Evolutionary conservation across 1,139 yeast species (phyloP), one percentile per base, ranked within the genome.

Genomic region (Dujonia santamariae): DNA sequence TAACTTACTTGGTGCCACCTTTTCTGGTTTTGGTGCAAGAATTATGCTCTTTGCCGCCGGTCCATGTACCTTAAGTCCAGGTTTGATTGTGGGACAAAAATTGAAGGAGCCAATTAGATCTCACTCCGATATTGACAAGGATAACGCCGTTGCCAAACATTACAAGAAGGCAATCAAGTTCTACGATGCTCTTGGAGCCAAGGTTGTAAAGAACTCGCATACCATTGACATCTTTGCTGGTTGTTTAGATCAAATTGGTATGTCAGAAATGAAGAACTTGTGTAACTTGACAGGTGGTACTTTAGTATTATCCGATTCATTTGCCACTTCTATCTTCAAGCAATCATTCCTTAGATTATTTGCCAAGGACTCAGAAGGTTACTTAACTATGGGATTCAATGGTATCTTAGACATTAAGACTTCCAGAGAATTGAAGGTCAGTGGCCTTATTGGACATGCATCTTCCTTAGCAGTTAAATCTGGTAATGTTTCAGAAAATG

Each of bases 241-340:
- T 41, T 88, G 97, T 64, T 90, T 88, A 57, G 99, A 92, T 64
- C 98, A 92, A 70, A 85, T 90, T 45, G 99, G 99, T 58, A 82
- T 92, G 76, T 82, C 85, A 49, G 99, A 92, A 67, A 92, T 92
- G 97, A 86, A 87, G 62, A 75, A 85, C 40, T 68, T 94, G 50
- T 76, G 95, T 40, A 86, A 87, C 63, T 72, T 78, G 49, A 92
- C 97, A 19, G 98, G 98, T 50, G 99, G 99, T 62, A 85, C 85
- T 23, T 70, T 94, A 54, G 78, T 92, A 37, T 76, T 92, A 49
- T 75, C 96, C 2, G 99, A 92, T 69, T 94, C 97, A 6, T 94
- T 94, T 67, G 88, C 96, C 28, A 92, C 98, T 6, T 84, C 97
- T 4, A 92, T 92, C 50, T 92, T 92, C 72, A 88, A 90, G 61